These are phyloP conservation scores for Cercophora scortea DNA, from an alignment of 495 filamentous ascomycete genomes.

Conservation along the genomic window DNA sequence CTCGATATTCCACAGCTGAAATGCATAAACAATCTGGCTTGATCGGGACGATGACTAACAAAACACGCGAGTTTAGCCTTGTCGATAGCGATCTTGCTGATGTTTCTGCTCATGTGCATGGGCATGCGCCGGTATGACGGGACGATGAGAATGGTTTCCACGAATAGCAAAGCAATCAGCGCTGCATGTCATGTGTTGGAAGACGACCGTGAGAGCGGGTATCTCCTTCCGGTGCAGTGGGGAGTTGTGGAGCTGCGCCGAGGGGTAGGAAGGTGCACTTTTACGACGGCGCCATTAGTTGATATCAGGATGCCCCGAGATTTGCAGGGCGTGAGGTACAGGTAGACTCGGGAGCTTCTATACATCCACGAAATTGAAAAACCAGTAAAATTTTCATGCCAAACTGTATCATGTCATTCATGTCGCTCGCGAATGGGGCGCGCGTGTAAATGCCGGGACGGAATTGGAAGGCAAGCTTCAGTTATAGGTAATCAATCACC, in stretches of 20 bases:
- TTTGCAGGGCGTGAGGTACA: not conserved
- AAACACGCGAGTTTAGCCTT: not conserved
- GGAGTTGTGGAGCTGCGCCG: not conserved
- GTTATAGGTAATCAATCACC: too few relatives aligned
- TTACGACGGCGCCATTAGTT: not conserved
- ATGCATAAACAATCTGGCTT: not conserved
- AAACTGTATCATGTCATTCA: too few relatives aligned
- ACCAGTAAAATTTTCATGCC: too few relatives aligned
- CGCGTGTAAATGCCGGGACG: too few relatives aligned
- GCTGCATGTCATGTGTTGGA: constrained; percentile 10
- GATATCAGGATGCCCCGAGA: not conserved
- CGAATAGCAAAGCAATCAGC: constrained; percentile 15
- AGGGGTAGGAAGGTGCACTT: not conserved
- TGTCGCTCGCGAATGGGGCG: too few relatives aligned
- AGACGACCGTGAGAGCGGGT: constrained; percentile 1
- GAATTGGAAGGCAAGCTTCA: too few relatives aligned
- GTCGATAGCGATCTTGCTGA: not conserved
- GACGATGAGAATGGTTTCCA: constrained; percentile 12
- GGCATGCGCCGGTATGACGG: constrained; percentile 11
- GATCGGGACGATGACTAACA: not conserved
- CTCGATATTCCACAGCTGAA: too few relatives aligned
- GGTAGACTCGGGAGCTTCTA: too few relatives aligned
- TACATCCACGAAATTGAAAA: too few relatives aligned
- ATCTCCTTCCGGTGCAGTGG: not conserved
- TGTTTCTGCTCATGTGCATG: not conserved